Evolutionary conservation across 2,329 filamentous ascomycete genomes (phyloP), one percentile per base, ranked within the genome.

Genomic region (Stromatinia cepivora): DNA sequence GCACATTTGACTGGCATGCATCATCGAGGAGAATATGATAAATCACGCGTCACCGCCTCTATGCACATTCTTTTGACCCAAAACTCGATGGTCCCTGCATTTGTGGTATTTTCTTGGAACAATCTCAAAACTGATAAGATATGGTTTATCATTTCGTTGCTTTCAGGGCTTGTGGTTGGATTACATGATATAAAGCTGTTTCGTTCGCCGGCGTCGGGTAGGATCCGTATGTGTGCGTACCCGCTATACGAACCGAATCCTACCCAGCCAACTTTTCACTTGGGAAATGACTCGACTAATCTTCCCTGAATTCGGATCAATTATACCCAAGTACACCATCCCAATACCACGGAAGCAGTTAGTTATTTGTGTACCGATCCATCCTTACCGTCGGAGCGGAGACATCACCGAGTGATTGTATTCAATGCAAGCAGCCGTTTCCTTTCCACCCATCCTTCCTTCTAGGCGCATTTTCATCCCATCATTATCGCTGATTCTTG

Each of bases 1-100:
- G 46, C 61, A 42, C 10, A 28, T 28, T 63, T 50, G 45, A 50
- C 15, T 52, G 31, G 22, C 31, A 36, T 64, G 61, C 61, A 39
- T 52, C 61, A 63, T 63, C 61, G 31, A 39, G 17, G 15, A 5
- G 39, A 39, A 52, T 13, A 22, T 63, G n/a, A 63, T 64, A 42
- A 39, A 52, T 64, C 46, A 50, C 46, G 17, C 15, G 46, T 39
- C 61, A 52, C 61, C n/a, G 31, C 61, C 34, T 64, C 61, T 28
- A 39, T 50, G 59, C 59, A 63, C 22, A n/a, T 10, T 39, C 15
- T 25, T 50, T 22, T 50, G 59, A 17, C n/a, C 31, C 22, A 13
- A 63, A 34, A 13, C 31, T 25, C 15, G n/a, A 64, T 39, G 46
- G 61, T 52, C 61, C 61, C 61, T 64, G 61, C 46, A 64, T 64